These are phyloP conservation scores for Aspergillus proliferans DNA, from an alignment of 2,329 filamentous ascomycete genomes.

Conservation along the genomic window DNA sequence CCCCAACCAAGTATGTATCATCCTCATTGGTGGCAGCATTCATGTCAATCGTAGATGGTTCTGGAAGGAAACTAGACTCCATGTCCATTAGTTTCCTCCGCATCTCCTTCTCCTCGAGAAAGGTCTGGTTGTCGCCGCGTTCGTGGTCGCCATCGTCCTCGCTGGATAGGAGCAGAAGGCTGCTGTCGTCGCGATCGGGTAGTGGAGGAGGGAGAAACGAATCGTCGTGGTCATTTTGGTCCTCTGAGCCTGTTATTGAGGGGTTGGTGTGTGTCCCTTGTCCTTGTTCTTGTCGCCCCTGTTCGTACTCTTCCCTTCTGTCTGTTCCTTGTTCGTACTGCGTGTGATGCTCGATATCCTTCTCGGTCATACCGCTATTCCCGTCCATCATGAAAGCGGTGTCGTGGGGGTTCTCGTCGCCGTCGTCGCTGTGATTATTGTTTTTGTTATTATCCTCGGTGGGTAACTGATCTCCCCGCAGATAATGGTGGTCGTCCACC, in stretches of 20 bases:
- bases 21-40: slow-evolving; percentile 21
- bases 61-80: slow-evolving; percentile 58
- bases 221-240: slow-evolving; percentile 19
- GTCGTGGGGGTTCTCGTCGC: slow-evolving; percentile 1
- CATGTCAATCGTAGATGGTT: slow-evolving; percentile 42
- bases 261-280: slow-evolving; percentile 7
- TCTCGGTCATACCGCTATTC: background rate
- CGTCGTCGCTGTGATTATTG: slow-evolving; percentile 10
- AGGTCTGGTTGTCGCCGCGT: slow-evolving; percentile 33
- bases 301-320: background rate
- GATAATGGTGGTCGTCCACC: slow-evolving; percentile 15
- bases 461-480: slow-evolving; percentile 16
- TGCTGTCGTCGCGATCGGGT: slow-evolving; percentile 30
- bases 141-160: slow-evolving; percentile 28
- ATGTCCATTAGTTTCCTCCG: slow-evolving; percentile 54
- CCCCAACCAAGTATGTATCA: slow-evolving; percentile 40
- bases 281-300: slow-evolving; percentile 1
- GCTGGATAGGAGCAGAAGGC: slow-evolving; percentile 21
- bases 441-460: slow-evolving; percentile 12
- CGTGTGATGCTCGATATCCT: slow-evolving; percentile 10
- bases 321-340: slow-evolving; percentile 7
- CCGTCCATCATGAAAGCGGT: background rate
- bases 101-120: slow-evolving; percentile 54
- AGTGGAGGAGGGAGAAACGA: slow-evolving; percentile 24
- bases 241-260: background rate